These are phyloP conservation scores for Auricularia cornea DNA, from an alignment of 768 basidiomycete genomes.

Conservation along the genomic window DNA sequence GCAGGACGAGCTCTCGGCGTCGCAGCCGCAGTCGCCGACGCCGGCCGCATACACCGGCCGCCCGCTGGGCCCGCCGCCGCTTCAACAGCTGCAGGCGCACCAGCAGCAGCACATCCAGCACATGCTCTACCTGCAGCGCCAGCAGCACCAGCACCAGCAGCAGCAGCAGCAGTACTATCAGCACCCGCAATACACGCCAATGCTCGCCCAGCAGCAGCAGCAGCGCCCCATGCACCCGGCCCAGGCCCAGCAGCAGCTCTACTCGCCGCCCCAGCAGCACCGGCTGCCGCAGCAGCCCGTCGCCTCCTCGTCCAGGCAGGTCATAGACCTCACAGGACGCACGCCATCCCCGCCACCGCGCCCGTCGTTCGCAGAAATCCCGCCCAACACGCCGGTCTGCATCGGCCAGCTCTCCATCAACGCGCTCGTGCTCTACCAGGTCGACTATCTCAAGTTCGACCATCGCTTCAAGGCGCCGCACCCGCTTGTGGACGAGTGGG, in stretches of 20 bases:
- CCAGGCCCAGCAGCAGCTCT: background rate
- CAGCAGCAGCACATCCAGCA: constrained; percentile 1
- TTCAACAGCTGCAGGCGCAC: constrained; percentile 3
- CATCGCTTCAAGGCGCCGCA: constrained; percentile 28
- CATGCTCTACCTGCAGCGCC: background rate
- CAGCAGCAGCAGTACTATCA: constrained; percentile 19
- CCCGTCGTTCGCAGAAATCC: constrained; percentile 36
- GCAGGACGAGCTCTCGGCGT: constrained; percentile 19
- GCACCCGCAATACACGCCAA: constrained; percentile 20
- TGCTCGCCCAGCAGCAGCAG: constrained; percentile 4
- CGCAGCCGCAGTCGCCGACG: constrained; percentile 1
- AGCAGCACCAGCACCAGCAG: constrained; percentile 9
- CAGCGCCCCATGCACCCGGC: constrained; percentile 1
- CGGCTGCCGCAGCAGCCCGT: constrained; percentile 1
- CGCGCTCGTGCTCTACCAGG: constrained; percentile 78
- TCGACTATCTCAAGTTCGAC: constrained; percentile 51
- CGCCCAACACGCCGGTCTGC: constrained; percentile 79
- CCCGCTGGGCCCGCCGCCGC: background rate
- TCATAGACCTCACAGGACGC: constrained; percentile 7
- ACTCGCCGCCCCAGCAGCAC: background rate
- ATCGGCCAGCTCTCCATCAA: constrained; percentile 79
- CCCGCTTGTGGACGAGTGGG: constrained; percentile 42
- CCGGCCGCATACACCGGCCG: background rate
- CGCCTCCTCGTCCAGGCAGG: background rate
- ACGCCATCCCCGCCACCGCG: constrained; percentile 5